A percentile compares a stretch with the other conserved stretches of the same genome.
phyloP scores from a whole-genome alignment of 2,329 filamentous ascomycete species.

The Aureobasidium sp. region DNA sequence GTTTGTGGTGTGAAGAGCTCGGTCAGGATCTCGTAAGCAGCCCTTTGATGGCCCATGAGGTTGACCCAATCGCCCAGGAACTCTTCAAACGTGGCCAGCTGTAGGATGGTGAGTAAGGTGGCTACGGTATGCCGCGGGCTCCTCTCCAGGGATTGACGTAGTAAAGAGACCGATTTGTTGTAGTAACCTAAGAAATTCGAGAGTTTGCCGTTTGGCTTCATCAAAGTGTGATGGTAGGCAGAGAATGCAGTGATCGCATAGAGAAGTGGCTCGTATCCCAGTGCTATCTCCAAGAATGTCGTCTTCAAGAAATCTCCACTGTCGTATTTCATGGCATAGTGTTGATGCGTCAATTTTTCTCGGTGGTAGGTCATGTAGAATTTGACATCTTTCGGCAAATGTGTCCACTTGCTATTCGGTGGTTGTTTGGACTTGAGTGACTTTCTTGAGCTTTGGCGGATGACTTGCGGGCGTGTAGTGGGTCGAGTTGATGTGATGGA shows the following conservation, averaged over 20 bases:
- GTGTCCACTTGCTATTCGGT: constrained; percentile 23
- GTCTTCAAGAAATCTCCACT: constrained; percentile 65
- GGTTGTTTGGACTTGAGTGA: constrained; percentile 14
- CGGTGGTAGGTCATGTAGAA: constrained; percentile 74
- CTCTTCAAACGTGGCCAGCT: constrained; percentile 93
- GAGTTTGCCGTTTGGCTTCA: constrained; percentile 63
- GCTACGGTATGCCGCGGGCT: constrained; percentile 64
- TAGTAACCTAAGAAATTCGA: constrained; percentile 83
- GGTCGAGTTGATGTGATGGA: neutral
- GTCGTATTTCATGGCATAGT: constrained; percentile 73
- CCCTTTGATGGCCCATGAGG: constrained; percentile 84
- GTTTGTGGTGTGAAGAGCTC: constrained; percentile 71
- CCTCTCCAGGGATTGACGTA: constrained; percentile 64
- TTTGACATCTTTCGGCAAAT: constrained; percentile 55
- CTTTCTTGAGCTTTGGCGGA: constrained; percentile 15
- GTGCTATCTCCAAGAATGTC: constrained; percentile 63
- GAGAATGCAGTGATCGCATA: constrained; percentile 84
- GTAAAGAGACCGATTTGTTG: constrained; percentile 73
- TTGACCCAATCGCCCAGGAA: constrained; percentile 95
- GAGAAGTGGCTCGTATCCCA: constrained; percentile 72
- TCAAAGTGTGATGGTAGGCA: constrained; percentile 75
- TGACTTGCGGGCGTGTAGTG: constrained; percentile 11
- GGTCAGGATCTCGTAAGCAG: constrained; percentile 73
- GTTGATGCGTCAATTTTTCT: constrained; percentile 69
- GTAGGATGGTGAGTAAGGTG: constrained; percentile 79